Evolutionary conservation across 345 rosid genomes (phyloP), one percentile per base, ranked within the genome.

Genomic region (Heritiera littoralis): DNA sequence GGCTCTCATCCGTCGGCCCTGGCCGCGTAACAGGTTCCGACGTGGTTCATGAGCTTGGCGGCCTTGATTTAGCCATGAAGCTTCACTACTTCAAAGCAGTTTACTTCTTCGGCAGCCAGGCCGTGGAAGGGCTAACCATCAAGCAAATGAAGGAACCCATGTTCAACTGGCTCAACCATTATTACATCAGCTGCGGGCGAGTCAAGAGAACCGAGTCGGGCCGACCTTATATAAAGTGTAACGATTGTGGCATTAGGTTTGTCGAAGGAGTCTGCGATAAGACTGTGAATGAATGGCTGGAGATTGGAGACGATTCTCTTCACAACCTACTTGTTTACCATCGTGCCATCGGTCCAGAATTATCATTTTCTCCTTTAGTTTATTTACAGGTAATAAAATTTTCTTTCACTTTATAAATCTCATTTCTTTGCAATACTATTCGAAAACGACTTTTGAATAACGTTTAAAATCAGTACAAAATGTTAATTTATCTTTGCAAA

Each of bases 11-110:
- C 0, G 94, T 89, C 9, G 94, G 92, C 0, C 90, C 97, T 1
- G 76, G 78, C 11, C 72, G 78, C 9, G 75, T 81, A 0, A 83
- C 92, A 1, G 91, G 85, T 20, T 48, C 85, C 2, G 90, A 89
- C 43, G 86, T 81, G 23, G 76, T 83, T 23, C 83, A 84, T 40
- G 83, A 85, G 56, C 92, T 83, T 23, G 81, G 15, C 38, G 84
- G 84, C 30, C 41, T 89, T 78, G 98, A 91, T 86, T 83, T 95
- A 7, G 93, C 95, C 88, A 86, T 88, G 98, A 95, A 95, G 79
- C 92, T 93, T 7, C 97, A 92, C 83, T 93, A 95, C 84, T 75
- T 92, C 5, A 86, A 79, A 56, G 88, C 83, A 18, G 85, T 87
- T 1, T 90, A 94, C 78, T 82, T 88, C 54, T 90, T 90, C 74